phyloP scores from a whole-genome alignment of 2,329 filamentous ascomycete species.

The Fusarium subglutinans region DNA sequence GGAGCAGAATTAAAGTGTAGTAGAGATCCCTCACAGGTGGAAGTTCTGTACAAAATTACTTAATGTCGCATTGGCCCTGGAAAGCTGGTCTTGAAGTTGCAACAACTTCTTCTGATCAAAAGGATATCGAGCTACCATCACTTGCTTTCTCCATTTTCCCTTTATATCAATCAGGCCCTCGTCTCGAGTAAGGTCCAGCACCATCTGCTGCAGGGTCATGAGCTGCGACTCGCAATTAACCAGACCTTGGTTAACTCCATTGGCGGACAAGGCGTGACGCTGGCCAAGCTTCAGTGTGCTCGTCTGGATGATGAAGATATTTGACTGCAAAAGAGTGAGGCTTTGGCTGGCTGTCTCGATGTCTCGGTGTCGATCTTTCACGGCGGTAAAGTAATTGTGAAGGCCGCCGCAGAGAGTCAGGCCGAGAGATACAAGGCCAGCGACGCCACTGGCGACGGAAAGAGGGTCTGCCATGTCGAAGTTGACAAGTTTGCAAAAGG shows the following conservation, averaged over 20 bases:
- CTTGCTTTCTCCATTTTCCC: too few relatives aligned
- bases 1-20: too few relatives aligned
- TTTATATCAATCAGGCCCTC: too few relatives aligned
- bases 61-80: too few relatives aligned
- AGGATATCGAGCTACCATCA: too few relatives aligned
- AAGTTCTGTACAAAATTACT: too few relatives aligned
- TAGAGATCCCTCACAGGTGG: too few relatives aligned
- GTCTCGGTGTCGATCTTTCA: background rate
- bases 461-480: background rate
- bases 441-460: background rate
- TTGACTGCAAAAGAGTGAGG: background rate
- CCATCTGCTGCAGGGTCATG: fast-evolving
- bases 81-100: too few relatives aligned
- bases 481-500: fast-evolving
- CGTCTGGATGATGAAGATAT: background rate
- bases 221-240: background rate
- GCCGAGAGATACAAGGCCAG: conserved; percentile 5
- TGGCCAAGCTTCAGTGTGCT: fast-evolving
- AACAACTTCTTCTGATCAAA: too few relatives aligned
- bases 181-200: background rate
- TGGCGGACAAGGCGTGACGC: background rate
- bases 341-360: background rate
- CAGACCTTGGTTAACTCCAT: background rate
- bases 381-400: background rate
- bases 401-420: background rate